Conservation (phyloP, 2,329 filamentous ascomycete species). For the Botrytis medusae region DNA sequence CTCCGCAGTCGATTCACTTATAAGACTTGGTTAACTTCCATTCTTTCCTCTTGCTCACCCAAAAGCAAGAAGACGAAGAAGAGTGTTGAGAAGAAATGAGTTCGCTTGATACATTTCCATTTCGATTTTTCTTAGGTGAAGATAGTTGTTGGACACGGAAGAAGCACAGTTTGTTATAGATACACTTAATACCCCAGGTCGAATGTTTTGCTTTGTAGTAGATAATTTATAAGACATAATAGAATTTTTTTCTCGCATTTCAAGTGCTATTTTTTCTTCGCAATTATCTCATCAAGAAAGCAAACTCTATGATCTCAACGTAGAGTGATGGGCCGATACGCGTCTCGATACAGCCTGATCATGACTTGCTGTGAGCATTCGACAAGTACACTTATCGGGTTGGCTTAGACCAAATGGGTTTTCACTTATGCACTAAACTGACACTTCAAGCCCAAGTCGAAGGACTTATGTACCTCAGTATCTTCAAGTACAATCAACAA, state of each 20-base stretch:
- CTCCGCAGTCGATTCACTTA: constrained; percentile 3
- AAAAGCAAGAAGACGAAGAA: neutral
- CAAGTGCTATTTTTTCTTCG: neutral
- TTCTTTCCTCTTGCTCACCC: constrained; percentile 6
- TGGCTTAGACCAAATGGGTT: neutral
- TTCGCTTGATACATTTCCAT: neutral
- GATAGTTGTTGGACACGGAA: neutral
- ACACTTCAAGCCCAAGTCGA: no score
- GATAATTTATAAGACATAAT: neutral
- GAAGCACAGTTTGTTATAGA: neutral
- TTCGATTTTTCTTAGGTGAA: neutral
- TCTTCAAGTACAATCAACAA: neutral
- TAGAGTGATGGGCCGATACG: no score
- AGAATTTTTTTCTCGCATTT: neutral
- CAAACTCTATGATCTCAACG: neutral
- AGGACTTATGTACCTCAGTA: no score
- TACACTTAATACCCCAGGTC: constrained; percentile 7
- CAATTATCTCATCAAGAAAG: accelerated
- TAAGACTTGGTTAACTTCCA: constrained; percentile 4
- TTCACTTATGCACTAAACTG: no score
- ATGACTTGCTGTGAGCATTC: neutral
- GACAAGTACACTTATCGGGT: neutral
- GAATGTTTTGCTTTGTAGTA: neutral
- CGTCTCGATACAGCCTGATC: no score
- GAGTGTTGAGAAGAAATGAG: neutral